Base-by-base conservation (phyloP, 805 yeast species). In the Cyberlindnera meyerae region DNA sequence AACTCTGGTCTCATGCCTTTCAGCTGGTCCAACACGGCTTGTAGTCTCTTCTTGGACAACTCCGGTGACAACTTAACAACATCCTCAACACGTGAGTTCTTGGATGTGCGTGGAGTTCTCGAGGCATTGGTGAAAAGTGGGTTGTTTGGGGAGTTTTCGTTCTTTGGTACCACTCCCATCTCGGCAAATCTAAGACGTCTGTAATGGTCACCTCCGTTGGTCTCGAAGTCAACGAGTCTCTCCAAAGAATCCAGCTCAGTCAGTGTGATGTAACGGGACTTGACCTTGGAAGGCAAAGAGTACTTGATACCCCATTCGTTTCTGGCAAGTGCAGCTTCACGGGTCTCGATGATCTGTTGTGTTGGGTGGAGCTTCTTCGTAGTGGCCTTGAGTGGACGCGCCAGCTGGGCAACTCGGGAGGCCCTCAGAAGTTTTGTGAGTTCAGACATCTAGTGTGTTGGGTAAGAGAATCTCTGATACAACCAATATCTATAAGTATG, bases 301-400 rank as follows among this genome's bases (percentile, higher is more conserved):
- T 79, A 65, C 54, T 85, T 85, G 42, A 85, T 60, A 51, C 95
- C 95, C 70, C 74, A 85, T 58, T 83, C 84, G 43, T 82, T 79
- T 60, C 85, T 68, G 11, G 68, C 56, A 30, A 79, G 71, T 32
- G 82, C 70, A 7, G 82, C 68, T 33, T 78, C 74, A 34, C 83
- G 77, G 0, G 93, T 78, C 57, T 73, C 80, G 27, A 85, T 70
- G 28, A 82, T 68, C 57, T 84, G 94, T 52, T 80, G 88, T 0
- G 84, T 75, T 18, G 95, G 95, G 29, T 39, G 44, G 33, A 38
- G 47, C 12, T 46, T 44, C 8, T 24, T 27, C 15, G 27, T 33
- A 14, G 20, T 25, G 18, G 24, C 22, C 29, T 42, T 31, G 13
- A 49, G 43, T 11, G 58, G 57, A 24, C 49, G 56, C 8, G 66